Percentiles rank a stretch among this genome's conserved stretches.
These are phyloP conservation scores for Epichloe bromicola DNA, from an alignment of 2,329 filamentous ascomycete genomes.

Conservation along the genomic window DNA sequence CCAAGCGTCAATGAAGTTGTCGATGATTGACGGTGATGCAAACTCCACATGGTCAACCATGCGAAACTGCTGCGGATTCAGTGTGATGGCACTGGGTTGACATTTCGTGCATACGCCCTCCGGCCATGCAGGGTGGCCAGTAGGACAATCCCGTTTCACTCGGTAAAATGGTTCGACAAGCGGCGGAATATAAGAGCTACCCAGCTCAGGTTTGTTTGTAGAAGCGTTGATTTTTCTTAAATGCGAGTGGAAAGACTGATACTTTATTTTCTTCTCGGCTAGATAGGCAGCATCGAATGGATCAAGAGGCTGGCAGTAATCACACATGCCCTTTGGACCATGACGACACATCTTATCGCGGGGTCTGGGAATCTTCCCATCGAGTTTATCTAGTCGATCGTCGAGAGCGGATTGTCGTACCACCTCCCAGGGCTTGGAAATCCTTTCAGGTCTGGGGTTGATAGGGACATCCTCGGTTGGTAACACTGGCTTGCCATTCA, in stretches of 20 bases:
- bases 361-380: slow-evolving; percentile 75
- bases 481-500: slow-evolving; percentile 66
- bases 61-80: slow-evolving; percentile 85
- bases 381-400: slow-evolving; percentile 69
- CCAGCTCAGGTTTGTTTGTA: slow-evolving; percentile 90
- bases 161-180: slow-evolving; percentile 86
- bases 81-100: slow-evolving; percentile 89
- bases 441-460: slow-evolving; percentile 52
- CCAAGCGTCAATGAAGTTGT: slow-evolving; percentile 88
- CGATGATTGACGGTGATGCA: slow-evolving; percentile 68
- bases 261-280: slow-evolving; percentile 95
- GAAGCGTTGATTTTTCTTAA: slow-evolving; percentile 89
- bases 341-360: slow-evolving; percentile 90
- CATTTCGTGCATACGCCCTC: slow-evolving; percentile 97
- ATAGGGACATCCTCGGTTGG: slow-evolving; percentile 55
- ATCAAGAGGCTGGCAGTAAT: slow-evolving; percentile 95
- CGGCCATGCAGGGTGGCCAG: slow-evolving; percentile 85
- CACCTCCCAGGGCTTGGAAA: slow-evolving; percentile 58
- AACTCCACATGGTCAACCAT: slow-evolving; percentile 99
- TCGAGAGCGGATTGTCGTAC: slow-evolving; percentile 82
- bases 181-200: slow-evolving; percentile 90
- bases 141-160: slow-evolving; percentile 78
- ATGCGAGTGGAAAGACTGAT: slow-evolving; percentile 90
- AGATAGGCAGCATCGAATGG: slow-evolving; percentile 86
- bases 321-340: slow-evolving; percentile 95